Base-by-base conservation (phyloP, 1,284 basidiomycete genomes). In the Meripilus lineatus region DNA sequence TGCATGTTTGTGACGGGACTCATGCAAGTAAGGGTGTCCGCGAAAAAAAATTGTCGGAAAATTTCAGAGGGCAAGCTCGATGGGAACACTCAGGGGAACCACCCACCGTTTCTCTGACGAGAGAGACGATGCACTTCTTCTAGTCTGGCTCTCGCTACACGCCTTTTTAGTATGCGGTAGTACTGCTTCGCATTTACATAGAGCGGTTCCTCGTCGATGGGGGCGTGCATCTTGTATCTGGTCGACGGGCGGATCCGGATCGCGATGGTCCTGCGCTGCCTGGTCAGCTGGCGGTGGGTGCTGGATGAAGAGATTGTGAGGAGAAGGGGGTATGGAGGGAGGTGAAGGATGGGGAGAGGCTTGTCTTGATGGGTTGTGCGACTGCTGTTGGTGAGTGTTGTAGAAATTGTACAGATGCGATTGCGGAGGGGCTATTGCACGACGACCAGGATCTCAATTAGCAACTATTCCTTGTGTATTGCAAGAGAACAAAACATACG, bases 141-240 rank as follows among this genome's bases (percentile, higher is more conserved):
- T 39, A 96, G 72, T 24, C 94, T 74, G 2, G 91, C 89, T 32
- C 93, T 71, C 5, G 93, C 92, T 52, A 89, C 78, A 44, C 93
- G 77, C 48, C 93, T 78, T 71, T 96, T 96, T 61, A 97, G 76
- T 60, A 97, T 97, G 57, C 94, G 87, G 58, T 93, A 91, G 64
- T 96, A 97, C 68, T 97, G 93, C 64, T 97, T 97, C 40, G 93
- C 93, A 59, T 97, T 97, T 51, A 97, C 94, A 68, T 94, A 95
- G 53, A 96, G 79, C 22, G 93, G 93, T 62, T 96, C 93, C 56
- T 96, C 92, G 67, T 95, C 93, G 57, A 89, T 70, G 46, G 67
- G 64, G 18, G 58, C 37, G 44, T 64, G n/a, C 62, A 47, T 64
- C 60, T 38, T 62, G 58, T 39, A 62, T 62, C 50, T 64, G 62